Conservation (phyloP, 176 grass and related monocot genomes). For the Typha latifolia region DNA sequence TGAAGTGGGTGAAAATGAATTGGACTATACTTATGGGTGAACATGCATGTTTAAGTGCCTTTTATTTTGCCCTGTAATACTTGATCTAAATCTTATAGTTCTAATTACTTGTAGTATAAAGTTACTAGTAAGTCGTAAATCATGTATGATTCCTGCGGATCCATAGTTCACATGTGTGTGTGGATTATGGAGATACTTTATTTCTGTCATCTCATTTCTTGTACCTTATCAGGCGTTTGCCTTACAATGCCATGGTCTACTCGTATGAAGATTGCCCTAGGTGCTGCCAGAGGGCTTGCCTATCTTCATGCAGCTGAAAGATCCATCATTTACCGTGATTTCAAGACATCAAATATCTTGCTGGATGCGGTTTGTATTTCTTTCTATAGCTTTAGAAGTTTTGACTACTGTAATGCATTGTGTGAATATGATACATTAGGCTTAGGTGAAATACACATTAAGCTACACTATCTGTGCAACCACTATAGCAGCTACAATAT, state of each 20-base stretch:
- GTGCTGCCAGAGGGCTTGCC: conserved; percentile 76
- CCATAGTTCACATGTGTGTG: neutral
- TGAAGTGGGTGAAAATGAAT: too few relatives aligned
- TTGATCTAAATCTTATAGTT: too few relatives aligned
- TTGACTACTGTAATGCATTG: neutral
- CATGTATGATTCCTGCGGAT: too few relatives aligned
- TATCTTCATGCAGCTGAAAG: conserved; percentile 82
- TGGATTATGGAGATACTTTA: neutral
- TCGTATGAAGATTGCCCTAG: conserved; percentile 85
- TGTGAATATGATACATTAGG: neutral
- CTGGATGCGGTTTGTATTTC: conserved; percentile 61
- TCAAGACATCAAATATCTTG: conserved; percentile 98
- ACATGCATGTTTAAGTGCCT: too few relatives aligned
- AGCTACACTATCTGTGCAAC: neutral
- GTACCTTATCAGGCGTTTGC: conserved; percentile 60
- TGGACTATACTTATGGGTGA: too few relatives aligned
- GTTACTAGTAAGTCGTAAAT: too few relatives aligned
- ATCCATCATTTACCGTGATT: conserved; percentile 98
- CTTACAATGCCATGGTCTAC: conserved; percentile 92
- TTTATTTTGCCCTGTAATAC: too few relatives aligned
- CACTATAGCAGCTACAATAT: too few relatives aligned
- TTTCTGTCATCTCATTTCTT: conserved; percentile 24
- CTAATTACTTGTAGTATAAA: too few relatives aligned
- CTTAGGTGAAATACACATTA: neutral
- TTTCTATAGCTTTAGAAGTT: neutral